These are phyloP conservation scores for Penicillium sp. DNA, from an alignment of 2,329 filamentous ascomycete genomes.

Conservation along the genomic window DNA sequence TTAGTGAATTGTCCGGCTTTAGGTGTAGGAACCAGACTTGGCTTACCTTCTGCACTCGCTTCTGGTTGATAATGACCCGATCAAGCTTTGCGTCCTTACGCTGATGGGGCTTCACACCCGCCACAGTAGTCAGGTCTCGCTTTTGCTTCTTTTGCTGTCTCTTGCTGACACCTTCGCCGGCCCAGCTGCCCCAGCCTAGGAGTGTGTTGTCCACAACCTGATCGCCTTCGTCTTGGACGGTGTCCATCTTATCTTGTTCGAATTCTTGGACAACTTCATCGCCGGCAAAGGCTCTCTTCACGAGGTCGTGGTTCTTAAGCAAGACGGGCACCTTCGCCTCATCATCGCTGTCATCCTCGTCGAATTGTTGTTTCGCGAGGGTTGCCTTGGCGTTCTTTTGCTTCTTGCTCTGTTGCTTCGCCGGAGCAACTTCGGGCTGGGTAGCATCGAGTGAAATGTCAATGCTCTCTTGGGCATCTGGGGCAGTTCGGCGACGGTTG, in stretches of 20 bases:
- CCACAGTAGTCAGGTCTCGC: constrained; percentile 50
- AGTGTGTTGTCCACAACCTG: constrained; percentile 80
- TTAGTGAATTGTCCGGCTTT: constrained; percentile 6
- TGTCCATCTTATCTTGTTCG: constrained; percentile 71
- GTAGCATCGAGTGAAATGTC: constrained; percentile 35
- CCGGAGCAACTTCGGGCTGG: constrained; percentile 14
- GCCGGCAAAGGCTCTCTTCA: constrained; percentile 82
- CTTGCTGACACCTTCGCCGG: constrained; percentile 76
- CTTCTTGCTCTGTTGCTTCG: constrained; percentile 22
- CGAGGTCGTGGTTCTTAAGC: constrained; percentile 62
- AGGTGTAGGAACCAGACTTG: background rate
- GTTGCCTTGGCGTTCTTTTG: constrained; percentile 23
- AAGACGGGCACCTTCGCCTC: constrained; percentile 44
- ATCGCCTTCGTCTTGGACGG: constrained; percentile 74
- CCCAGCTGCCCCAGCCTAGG: constrained; percentile 92
- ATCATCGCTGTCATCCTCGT: constrained; percentile 46
- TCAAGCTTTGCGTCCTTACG: constrained; percentile 80
- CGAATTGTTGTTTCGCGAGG: constrained; percentile 32
- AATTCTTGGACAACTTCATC: constrained; percentile 82
- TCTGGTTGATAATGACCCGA: constrained; percentile 89
- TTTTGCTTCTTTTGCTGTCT: constrained; percentile 62
- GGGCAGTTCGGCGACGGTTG: constrained; percentile 31
- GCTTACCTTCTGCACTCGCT: constrained; percentile 77
- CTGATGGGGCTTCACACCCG: constrained; percentile 73
- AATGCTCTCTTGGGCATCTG: constrained; percentile 33